Base-by-base conservation (phyloP, 2,329 filamentous ascomycete genomes). In the Fusarium oligoseptatum region DNA sequence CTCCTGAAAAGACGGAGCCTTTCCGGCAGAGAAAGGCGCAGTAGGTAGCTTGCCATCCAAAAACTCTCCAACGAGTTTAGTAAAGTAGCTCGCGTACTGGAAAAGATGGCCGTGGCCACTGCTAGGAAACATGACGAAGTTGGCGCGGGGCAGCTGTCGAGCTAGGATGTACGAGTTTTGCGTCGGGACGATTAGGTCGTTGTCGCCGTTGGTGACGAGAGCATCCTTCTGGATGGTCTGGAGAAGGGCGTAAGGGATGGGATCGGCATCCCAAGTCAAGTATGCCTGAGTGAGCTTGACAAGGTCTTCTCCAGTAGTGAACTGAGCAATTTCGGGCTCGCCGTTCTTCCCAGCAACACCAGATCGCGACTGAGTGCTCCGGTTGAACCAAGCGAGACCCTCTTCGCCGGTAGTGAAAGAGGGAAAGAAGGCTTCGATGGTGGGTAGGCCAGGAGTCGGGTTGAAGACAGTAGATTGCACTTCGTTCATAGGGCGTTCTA, bases 161-260 rank as follows among this genome's bases (percentile, higher is more conserved):
- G 55, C 55, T 3, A 56, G 61, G 11, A 56, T 20, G n/a, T 22
- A 64, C 22, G 61, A 64, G 61, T 64, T 64, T 24, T 64, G 48
- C 10, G 61, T 64, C 9, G 61, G 61, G 14, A 64, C 48, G 34
- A 64, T 55, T 6, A 64, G 5, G 24, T 64, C 61, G 61, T 64
- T 64, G 48, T 55, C 45, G 34, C 61, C 61, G 34, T 29, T 39
- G 34, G 45, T 64, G 24, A 64, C 61, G 12, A 64, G 61, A 3
- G 36, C 61, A 32, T 64, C 61, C n/a, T 64, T 55, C 45, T 64
- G 48, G 48, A 64, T 64, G 22, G 48, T 56, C 34, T 64, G 61
- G 6, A 64, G 61, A 10, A 63, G 60, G 2, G 60, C 60, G 29
- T 63, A 63, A 10, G 60, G 60, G 3, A 63, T 17, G 9, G 60